phyloP scores from a whole-genome alignment of 192 early-diverging fungal genomes.

The Gaertneriomyces sp. region DNA sequence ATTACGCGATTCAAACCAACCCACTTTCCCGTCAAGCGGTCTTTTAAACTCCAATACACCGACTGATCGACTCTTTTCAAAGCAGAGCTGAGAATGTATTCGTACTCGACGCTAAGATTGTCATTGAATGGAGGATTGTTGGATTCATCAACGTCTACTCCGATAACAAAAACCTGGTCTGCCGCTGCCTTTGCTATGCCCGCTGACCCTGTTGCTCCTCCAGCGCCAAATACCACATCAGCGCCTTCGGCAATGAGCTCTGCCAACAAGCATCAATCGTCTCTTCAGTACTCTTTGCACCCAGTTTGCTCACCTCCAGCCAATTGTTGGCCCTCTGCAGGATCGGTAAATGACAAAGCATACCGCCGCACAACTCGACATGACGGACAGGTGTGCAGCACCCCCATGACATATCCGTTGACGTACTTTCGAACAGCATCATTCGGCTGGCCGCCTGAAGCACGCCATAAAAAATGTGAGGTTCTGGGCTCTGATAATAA shows the following conservation, averaged over 20 bases:
- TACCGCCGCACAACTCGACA: constrained; percentile 3
- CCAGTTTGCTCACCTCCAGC: background rate
- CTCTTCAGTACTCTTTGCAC: too few species aligned
- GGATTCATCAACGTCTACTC: constrained; percentile 33
- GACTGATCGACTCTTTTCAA: constrained; percentile 18
- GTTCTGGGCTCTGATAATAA: background rate
- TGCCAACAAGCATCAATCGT: background rate
- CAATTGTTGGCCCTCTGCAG: constrained; percentile 2
- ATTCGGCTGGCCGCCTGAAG: constrained; percentile 9
- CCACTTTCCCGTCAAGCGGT: constrained; percentile 11
- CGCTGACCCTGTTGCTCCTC: constrained; percentile 19
- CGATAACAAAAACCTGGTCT: constrained; percentile 28
- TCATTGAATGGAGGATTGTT: constrained; percentile 17
- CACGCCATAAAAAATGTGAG: background rate
- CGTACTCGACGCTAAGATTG: constrained; percentile 7
- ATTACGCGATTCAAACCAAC: constrained; percentile 10
- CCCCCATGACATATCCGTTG: constrained; percentile 24
- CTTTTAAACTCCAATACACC: constrained; percentile 9
- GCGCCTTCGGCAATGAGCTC: constrained; percentile 13
- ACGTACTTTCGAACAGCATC: constrained; percentile 13
- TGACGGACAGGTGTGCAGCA: constrained; percentile 10
- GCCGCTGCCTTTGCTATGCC: constrained; percentile 25
- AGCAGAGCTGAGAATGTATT: constrained; percentile 25
- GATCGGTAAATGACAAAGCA: background rate
- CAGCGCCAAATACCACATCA: constrained; percentile 34